phyloP scores from a whole-genome alignment of 768 basidiomycete genomes.

The Rhodotorula sphaerocarpa region DNA sequence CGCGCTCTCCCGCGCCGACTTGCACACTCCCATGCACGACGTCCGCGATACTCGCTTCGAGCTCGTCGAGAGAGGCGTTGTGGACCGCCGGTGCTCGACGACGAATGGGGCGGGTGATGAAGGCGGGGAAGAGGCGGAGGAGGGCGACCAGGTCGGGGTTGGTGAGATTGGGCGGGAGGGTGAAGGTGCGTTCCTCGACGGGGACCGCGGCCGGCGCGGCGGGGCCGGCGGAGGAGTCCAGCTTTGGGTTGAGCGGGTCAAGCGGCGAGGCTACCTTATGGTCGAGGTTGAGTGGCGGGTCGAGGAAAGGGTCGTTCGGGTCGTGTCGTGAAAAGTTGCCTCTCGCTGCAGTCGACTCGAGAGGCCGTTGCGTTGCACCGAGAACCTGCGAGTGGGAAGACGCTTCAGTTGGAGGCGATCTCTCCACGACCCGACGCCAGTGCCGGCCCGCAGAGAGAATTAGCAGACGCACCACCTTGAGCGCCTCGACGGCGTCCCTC shows the following conservation, averaged over 20 bases:
- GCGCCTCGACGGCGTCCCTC: slow-evolving; percentile 21
- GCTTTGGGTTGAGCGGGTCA: too few species aligned
- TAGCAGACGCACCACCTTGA: slow-evolving; percentile 29
- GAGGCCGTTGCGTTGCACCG: slow-evolving; percentile 4
- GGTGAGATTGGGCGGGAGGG: slow-evolving; percentile 29
- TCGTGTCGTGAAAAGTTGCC: background rate
- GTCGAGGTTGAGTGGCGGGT: too few species aligned
- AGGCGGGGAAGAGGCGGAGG: slow-evolving; percentile 27
- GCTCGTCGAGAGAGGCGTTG: too few species aligned
- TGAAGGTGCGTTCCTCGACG: slow-evolving; percentile 25
- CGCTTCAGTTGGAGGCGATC: background rate
- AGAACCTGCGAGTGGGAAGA: slow-evolving; percentile 14
- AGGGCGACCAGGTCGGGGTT: slow-evolving; percentile 31
- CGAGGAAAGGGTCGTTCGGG: slow-evolving; percentile 28
- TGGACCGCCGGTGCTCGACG: background rate
- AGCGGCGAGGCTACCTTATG: too few species aligned
- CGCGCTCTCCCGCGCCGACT: background rate
- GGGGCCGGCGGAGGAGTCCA: background rate
- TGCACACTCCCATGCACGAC: background rate
- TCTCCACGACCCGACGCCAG: too few species aligned
- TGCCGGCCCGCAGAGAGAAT: background rate
- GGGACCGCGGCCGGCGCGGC: background rate
- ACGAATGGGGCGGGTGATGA: slow-evolving; percentile 7
- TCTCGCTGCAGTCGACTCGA: background rate
- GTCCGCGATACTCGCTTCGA: background rate